phyloP scores from a whole-genome alignment of 371 early-diverging fungal genomes.

The Rhizopus delemar region DNA sequence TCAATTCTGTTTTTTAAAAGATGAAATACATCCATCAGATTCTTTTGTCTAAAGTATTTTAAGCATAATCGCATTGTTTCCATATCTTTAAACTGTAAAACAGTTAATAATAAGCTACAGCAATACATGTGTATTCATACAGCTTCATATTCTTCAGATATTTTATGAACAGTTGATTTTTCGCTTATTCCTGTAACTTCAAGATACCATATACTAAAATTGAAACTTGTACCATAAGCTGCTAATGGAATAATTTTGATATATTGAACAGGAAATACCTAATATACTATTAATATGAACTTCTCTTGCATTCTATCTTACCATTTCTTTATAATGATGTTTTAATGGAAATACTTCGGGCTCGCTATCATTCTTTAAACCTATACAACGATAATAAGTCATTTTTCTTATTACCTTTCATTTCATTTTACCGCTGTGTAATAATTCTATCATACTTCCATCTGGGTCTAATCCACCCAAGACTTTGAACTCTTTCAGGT shows the following conservation, averaged over 20 bases:
- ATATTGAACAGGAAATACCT: slow-evolving; percentile 82
- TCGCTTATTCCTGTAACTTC: slow-evolving; percentile 81
- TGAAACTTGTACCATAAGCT: slow-evolving; percentile 92
- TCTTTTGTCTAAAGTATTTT: slow-evolving; percentile 86
- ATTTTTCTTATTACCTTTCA: slow-evolving; percentile 4
- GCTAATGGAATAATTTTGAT: slow-evolving; percentile 92
- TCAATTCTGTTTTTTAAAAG: slow-evolving; percentile 64
- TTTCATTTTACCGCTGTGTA: slow-evolving; percentile 73
- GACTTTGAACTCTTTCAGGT: slow-evolving; percentile 95
- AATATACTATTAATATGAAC: neutral
- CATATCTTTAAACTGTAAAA: slow-evolving; percentile 64
- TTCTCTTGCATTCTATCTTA: slow-evolving; percentile 11
- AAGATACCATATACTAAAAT: slow-evolving; percentile 94
- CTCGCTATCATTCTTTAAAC: slow-evolving; percentile 86
- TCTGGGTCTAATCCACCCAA: slow-evolving; percentile 76
- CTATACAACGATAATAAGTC: slow-evolving; percentile 29
- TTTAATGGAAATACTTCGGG: slow-evolving; percentile 87
- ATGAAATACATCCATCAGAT: slow-evolving; percentile 71
- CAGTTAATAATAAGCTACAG: neutral
- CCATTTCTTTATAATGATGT: slow-evolving; percentile 63
- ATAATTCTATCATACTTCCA: slow-evolving; percentile 81
- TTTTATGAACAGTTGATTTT: slow-evolving; percentile 62
- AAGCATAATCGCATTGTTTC: slow-evolving; percentile 83
- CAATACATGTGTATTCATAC: slow-evolving; percentile 42
- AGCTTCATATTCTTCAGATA: slow-evolving; percentile 62